A percentile compares a stretch with the other conserved stretches of the same genome.
Evolutionary conservation across 805 yeast species (phyloP).

Genomic region (Pichia sporocuriosa): DNA sequence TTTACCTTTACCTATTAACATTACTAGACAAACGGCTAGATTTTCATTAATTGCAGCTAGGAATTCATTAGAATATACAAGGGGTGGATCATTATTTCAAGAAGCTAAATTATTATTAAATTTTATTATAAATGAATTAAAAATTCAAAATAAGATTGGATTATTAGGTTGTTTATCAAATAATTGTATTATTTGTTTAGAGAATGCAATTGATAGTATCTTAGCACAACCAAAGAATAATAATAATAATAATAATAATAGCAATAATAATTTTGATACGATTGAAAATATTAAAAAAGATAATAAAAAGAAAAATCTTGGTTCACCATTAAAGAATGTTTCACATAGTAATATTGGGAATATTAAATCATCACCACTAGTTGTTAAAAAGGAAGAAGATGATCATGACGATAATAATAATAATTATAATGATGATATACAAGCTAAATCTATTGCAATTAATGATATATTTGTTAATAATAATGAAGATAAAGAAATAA

Average conservation of each 20-base stretch:
- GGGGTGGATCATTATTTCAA: conserved; percentile 74
- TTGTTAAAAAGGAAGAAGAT: not conserved
- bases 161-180: conserved; percentile 57
- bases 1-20: conserved; percentile 58
- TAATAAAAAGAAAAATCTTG: conserved; percentile 15
- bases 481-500: not conserved
- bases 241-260: not conserved
- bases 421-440: not conserved
- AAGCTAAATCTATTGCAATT: conserved; percentile 18
- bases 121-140: conserved; percentile 44
- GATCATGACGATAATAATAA: not conserved
- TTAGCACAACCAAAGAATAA: conserved; percentile 41
- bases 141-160: conserved; percentile 43
- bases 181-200: conserved; percentile 50
- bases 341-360: not conserved
- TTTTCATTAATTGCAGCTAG: conserved; percentile 60
- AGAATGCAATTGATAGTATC: conserved; percentile 54
- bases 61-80: conserved; percentile 74
- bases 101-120: conserved; percentile 55
- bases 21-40: conserved; percentile 56
- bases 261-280: not conserved
- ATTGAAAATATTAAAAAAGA: conserved; percentile 18
- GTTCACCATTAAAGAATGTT: conserved; percentile 21
- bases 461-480: conserved; percentile 26
- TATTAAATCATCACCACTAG: too few relatives aligned